Base-by-base conservation (phyloP, 2,329 filamentous ascomycete genomes). In the Fusarium sp. region DNA sequence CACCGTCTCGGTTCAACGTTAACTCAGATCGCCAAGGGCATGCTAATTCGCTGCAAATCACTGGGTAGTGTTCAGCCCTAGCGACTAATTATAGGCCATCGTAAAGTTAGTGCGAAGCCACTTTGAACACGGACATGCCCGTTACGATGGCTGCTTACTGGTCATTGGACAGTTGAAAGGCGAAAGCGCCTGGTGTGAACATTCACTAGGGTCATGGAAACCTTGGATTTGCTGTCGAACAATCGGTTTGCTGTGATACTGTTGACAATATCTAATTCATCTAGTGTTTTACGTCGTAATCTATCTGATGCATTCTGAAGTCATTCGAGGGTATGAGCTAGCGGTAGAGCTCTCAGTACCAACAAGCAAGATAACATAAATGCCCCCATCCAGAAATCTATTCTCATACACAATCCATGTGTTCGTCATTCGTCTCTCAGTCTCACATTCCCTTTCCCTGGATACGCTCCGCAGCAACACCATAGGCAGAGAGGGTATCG, bases 391-490 rank as follows among this genome's bases (percentile, higher is more conserved):
- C 70, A 60, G 61, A 60, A 29, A 8, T 22, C 3, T 17, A n/a
- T 14, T 54, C 45, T 27, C 36, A 52, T 35, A 31, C 47, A 35
- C 39, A 31, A 15, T 35, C 12, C 22, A 18, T 38, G n/a, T 22
- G 29, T 39, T 22, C 17, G 10, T 39, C 20, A 18, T 29, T 46
- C 49, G 20, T 20, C 25, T 18, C n/a, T 18, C 18, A 10, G 4
- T 18, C 38, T 78, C 59, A 80, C n/a, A 80, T 72, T 3, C 77
- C 80, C 20, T 69, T 69, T 13, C 81, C 80, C 42, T 77, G 76
- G 29, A 82, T 82, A 1, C 81, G 74, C 58, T 79, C 71, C 2
- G 73, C 76, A 7, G 81, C 81, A 44, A 82, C 73, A 1, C 67
- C 70, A n/a, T 80, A 79, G 12, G 80, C 78, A 7, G 78, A 55